Evolutionary conservation across 83 land plant species (phyloP), one percentile per base, ranked within the genome.

Genomic region (Isoetes engelmannii): DNA sequence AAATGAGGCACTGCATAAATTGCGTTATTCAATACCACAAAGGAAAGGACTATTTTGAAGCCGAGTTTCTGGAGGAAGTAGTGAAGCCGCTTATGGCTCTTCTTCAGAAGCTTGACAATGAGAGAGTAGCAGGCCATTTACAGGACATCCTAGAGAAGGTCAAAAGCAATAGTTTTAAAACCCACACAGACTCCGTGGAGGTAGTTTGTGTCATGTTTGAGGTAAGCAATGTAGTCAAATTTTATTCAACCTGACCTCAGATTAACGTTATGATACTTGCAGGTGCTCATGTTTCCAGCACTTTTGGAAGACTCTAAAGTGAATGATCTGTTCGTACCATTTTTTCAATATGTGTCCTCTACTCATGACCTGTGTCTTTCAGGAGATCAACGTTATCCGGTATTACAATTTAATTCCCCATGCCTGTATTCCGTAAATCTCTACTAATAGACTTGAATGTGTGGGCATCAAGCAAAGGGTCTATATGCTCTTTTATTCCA

Each of bases 401-500:
- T 92, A 83, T 44, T 51, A 15, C 12, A 41, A 21, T 8, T 60
- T 60, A 0, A 28, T 28, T 28, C 37, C 37, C 37, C 37, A 28
- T 28, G 37, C 37, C 37, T 28, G 37, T 28, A 28, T 28, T 28
- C 37, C 2, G 37, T 28, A 28, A 28, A 28, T 28, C 37, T 28
- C 37, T 28, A 28, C 37, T 28, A 28, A 28, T 28, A 28, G 37
- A 28, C 37, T 28, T 28, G 37, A 28, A 28, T 28, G 37, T 28
- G 37, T 28, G 37, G 37, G 37, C 37, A 28, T 28, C 37, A 28
- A 28, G 1, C 37, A 28, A 28, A 93, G 98, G 98, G 98, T n/a
- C 87, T 90, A 5, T 94, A 85, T 82, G 86, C 93, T 1, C 81
- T 94, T 17, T 79, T 94, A 58, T 88, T 90, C 13, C 83, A 85